Base-by-base conservation (phyloP, 164 flowering plant genomes). In the Magnolia sinica region DNA sequence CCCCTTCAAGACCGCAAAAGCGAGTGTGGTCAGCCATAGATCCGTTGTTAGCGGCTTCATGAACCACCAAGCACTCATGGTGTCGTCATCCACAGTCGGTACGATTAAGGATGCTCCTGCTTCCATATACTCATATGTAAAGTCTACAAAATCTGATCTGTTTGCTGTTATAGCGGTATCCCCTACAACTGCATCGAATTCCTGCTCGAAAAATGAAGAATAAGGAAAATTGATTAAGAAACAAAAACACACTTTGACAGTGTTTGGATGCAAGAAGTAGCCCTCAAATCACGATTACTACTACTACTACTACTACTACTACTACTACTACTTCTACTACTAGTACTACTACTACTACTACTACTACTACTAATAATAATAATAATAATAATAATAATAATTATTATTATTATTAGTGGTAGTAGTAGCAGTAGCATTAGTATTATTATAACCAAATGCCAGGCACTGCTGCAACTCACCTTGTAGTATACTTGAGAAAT, bases 41-140 rank as follows among this genome's bases (percentile, higher is more conserved):
- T 70, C 68, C 10, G 31, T 7, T 29, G 74, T 76, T 31, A 69
- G 19, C 10, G 78, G 78, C 58, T 70, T 58, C 73, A 76, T 20
- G 69, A 76, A 76, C 52, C 66, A 45, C 78, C 78, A 70, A 27
- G 64, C 31, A 11, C 59, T n/a, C 22, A 8, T 24, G 7, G 50
- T 76, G 50, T 69, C 59, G 5, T 68, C 65, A 2, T 68, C 27
- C 66, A 24, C 22, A n/a, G 31, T n/a, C 20, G 73, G 78, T 27
- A 76, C 78, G n/a, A 76, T 24, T 73, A 76, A 68, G 66, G 73
- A 70, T 0, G 55, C 65, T 29, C 78, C 78, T 16, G 73, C 27
- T 4, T 29, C 67, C n/a, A 55, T 68, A 52, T 68, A 76, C 27
- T 71, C 66, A 19, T 52, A 55, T 13, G 78, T 76, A 50, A 68